Conservation (phyloP, 164 flowering plant genomes). For the Malania oleifera region DNA sequence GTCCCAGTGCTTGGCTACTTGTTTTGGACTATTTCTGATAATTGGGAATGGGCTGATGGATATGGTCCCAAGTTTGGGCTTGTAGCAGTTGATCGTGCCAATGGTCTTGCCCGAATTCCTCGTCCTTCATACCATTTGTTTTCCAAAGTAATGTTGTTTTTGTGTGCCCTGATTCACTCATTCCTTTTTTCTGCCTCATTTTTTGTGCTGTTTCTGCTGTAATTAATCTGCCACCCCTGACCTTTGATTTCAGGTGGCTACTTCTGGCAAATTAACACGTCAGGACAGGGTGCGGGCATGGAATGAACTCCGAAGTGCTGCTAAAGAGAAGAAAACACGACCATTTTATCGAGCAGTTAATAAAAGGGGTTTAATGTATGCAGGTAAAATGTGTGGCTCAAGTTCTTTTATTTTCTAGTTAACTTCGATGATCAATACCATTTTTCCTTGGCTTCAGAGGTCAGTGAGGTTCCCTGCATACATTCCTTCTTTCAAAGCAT, state of each 20-base stretch:
- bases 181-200: neutral
- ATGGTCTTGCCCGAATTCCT: conserved; percentile 68
- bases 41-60: conserved; percentile 99
- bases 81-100: conserved; percentile 90
- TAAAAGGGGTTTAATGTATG: conserved; percentile 83
- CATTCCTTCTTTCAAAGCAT: too few relatives aligned
- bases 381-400: conserved; percentile 45
- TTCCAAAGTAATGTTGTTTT: conserved; percentile 47
- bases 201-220: neutral
- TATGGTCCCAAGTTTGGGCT: conserved; percentile 99
- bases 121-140: conserved; percentile 88
- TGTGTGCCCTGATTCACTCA: neutral
- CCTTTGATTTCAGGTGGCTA: conserved; percentile 55
- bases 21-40: conserved; percentile 96
- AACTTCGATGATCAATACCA: neutral
- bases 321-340: conserved; percentile 52
- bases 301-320: conserved; percentile 73
- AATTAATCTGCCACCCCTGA: conserved; percentile 2
- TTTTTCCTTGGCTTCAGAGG: neutral
- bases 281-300: conserved; percentile 69
- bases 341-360: conserved; percentile 83
- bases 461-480: too few relatives aligned
- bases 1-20: conserved; percentile 86
- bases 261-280: conserved; percentile 60
- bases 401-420: neutral